Evolutionary conservation across 805 yeast species (phyloP).

Genomic region (Crinitomyces ghanaensis): DNA sequence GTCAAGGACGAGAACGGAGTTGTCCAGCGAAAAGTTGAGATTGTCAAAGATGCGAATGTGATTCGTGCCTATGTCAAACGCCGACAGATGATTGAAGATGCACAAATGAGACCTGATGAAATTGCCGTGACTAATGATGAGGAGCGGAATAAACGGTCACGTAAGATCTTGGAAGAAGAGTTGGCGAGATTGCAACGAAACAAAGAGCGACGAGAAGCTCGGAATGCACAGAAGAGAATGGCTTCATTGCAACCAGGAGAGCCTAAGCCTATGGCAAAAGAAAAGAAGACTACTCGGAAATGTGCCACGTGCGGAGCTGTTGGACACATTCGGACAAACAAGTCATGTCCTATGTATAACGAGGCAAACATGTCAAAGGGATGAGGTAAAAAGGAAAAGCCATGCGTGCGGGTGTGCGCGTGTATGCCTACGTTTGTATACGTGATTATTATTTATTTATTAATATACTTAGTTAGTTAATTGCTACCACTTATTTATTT

Average conservation of each 20-base stretch:
- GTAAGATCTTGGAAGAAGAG: conserved; percentile 69
- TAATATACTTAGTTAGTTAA: too few relatives aligned
- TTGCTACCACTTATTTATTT: too few relatives aligned
- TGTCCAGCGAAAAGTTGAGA: conserved; percentile 67
- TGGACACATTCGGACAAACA: conserved; percentile 90
- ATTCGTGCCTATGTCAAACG: conserved; percentile 74
- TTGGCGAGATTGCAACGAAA: conserved; percentile 73
- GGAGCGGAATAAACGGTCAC: conserved; percentile 67
- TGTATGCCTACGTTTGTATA: too few relatives aligned
- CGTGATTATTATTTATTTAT: too few relatives aligned
- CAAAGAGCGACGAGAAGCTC: conserved; percentile 50
- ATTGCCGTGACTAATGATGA: conserved; percentile 71
- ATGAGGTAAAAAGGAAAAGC: too few relatives aligned
- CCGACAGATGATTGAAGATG: conserved; percentile 46
- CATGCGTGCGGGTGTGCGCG: too few relatives aligned
- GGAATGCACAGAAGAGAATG: conserved; percentile 39
- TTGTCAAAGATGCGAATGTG: conserved; percentile 74
- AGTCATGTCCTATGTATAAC: conserved; percentile 80
- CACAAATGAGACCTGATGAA: conserved; percentile 39
- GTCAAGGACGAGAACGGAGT: conserved; percentile 77
- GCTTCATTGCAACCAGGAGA: conserved; percentile 15
- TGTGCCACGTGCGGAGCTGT: conserved; percentile 93
- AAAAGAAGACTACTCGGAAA: conserved; percentile 62
- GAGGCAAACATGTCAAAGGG: too few relatives aligned
- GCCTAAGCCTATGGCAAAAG: conserved; percentile 51